Percentiles rank a stretch among this genome's conserved stretches.
Conservation (phyloP, 108 stramenopile genomes). For the Epithemia pelagica region DNA sequence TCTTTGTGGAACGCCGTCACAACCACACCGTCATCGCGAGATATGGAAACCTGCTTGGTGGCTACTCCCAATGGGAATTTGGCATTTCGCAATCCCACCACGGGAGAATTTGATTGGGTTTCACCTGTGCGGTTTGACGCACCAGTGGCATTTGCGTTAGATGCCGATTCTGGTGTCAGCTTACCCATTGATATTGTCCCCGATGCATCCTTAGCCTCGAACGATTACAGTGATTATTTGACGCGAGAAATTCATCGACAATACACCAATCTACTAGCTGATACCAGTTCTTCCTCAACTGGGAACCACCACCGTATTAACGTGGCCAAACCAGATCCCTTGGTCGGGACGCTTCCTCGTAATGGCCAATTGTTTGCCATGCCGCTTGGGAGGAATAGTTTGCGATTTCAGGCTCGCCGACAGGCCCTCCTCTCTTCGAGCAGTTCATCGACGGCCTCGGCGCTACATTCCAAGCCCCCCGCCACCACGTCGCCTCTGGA, state of each 20-base stretch:
- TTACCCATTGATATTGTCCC: conserved; percentile 65
- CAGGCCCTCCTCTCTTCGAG: background rate
- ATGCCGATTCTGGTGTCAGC: conserved; percentile 41
- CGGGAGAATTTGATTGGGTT: conserved; percentile 52
- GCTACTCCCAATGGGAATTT: conserved; percentile 72
- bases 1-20: background rate
- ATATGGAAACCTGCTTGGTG: conserved; percentile 10
- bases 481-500: conserved; percentile 1
- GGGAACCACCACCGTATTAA: background rate
- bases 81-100: conserved; percentile 40
- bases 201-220: conserved; percentile 45
- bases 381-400: conserved; percentile 40
- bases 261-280: background rate
- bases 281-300: background rate
- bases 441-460: background rate
- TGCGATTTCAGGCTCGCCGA: background rate
- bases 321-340: conserved; percentile 18
- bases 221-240: conserved; percentile 33
- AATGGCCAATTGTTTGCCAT: conserved; percentile 76
- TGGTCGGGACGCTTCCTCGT: conserved; percentile 48
- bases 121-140: conserved; percentile 54
- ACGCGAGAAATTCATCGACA: conserved; percentile 42
- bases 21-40: background rate
- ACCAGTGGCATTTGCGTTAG: conserved; percentile 69
- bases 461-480: conserved; percentile 8